These are phyloP conservation scores for Hypoxylon sp. DNA, from an alignment of 2,329 filamentous ascomycete species.

Conservation along the genomic window DNA sequence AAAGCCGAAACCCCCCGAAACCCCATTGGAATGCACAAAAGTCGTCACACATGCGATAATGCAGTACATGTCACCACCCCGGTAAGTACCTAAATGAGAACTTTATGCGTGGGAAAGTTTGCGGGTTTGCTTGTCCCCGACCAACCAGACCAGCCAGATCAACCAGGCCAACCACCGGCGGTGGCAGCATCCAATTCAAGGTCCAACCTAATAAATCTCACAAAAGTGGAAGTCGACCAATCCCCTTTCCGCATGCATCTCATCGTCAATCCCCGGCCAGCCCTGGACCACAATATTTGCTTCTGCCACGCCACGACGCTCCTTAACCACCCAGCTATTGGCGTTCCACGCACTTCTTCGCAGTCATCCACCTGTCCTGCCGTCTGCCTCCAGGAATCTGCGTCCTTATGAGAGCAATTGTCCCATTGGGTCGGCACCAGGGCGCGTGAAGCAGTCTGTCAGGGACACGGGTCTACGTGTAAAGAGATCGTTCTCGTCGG, in stretches of 20 bases:
- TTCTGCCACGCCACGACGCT: conserved; percentile 38
- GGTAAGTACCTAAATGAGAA: conserved; percentile 41
- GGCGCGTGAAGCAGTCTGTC: conserved; percentile 35
- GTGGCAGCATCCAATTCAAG: conserved; percentile 23
- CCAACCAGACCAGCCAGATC: conserved; percentile 8
- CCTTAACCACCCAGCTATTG: conserved; percentile 35
- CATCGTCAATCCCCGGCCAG: conserved; percentile 33
- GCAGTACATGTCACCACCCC: conserved; percentile 18
- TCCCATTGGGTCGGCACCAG: conserved; percentile 29
- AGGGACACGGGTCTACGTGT: conserved; percentile 19
- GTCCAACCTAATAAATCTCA: conserved; percentile 22
- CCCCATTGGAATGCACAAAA: conserved; percentile 1
- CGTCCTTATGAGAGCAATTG: conserved; percentile 31
- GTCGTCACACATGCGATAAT: conserved; percentile 21
- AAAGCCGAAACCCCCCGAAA: too few relatives aligned
- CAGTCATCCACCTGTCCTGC: conserved; percentile 19
- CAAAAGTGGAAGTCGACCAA: conserved; percentile 29
- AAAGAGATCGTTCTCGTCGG: conserved; percentile 10
- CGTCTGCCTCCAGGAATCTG: conserved; percentile 25
- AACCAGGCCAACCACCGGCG: conserved; percentile 31
- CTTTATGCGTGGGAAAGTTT: conserved; percentile 35
- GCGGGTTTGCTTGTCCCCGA: background rate
- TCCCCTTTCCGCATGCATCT: conserved; percentile 44
- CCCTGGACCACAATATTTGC: conserved; percentile 38
- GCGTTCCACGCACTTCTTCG: conserved; percentile 13